Evolutionary conservation across 2,329 filamentous ascomycete species (phyloP).

Genomic region (Zymoseptoria ardabiliae): DNA sequence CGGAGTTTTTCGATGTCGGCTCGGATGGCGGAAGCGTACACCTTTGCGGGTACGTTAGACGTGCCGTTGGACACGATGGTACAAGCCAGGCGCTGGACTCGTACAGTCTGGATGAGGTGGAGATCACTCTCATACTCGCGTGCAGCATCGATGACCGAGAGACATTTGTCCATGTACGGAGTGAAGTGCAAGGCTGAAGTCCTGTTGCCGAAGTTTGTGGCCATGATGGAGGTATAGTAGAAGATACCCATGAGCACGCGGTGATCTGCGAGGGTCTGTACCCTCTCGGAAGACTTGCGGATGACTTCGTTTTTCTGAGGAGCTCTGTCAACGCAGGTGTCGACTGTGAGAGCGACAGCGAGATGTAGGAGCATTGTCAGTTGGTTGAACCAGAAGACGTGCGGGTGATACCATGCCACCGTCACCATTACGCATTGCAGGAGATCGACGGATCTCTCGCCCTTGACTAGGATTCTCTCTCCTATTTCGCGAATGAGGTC

Average conservation of each 20-base stretch:
- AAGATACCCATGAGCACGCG: constrained; percentile 22
- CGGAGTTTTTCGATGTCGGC: constrained; percentile 22
- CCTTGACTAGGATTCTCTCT: constrained; percentile 24
- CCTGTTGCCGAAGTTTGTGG: constrained; percentile 25
- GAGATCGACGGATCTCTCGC: constrained; percentile 25
- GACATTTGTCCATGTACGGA: constrained; percentile 19
- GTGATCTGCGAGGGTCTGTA: constrained; percentile 20
- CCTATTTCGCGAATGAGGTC: constrained; percentile 24
- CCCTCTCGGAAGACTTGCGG: constrained; percentile 13
- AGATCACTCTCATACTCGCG: constrained; percentile 23
- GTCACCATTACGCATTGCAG: constrained; percentile 22
- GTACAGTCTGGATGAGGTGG: constrained; percentile 25
- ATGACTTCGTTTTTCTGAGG: constrained; percentile 7
- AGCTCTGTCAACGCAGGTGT: constrained; percentile 23
- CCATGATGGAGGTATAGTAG: constrained; percentile 23
- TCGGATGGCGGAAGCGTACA: constrained; percentile 23
- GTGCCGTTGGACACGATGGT: constrained; percentile 18
- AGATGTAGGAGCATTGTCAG: constrained; percentile 24
- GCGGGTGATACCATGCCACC: constrained; percentile 20
- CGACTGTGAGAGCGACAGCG: constrained; percentile 22
- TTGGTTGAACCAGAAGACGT: constrained; percentile 26
- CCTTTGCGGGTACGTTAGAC: constrained; percentile 20
- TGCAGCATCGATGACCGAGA: constrained; percentile 16
- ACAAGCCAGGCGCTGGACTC: constrained; percentile 23
- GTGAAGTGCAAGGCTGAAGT: constrained; percentile 21